Evolutionary conservation across 345 rosid species (phyloP).

Genomic region (Punica granatum): DNA sequence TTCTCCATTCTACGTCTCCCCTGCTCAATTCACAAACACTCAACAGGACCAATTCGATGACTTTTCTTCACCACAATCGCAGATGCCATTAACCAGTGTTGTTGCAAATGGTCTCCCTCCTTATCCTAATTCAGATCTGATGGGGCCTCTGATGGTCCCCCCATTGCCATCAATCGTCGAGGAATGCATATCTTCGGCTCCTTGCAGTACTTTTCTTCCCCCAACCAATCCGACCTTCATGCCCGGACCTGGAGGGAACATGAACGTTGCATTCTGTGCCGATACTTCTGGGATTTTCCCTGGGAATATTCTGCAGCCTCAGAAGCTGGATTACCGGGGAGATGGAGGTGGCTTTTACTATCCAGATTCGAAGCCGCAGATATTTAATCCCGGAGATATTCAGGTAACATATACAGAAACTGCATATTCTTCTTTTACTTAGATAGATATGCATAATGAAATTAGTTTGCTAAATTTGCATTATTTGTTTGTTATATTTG

Average conservation of each 20-base stretch:
- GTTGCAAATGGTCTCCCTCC: constrained; percentile 26
- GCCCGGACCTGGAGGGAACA: constrained; percentile 35
- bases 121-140: constrained; percentile 23
- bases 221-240: constrained; percentile 24
- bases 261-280: constrained; percentile 36
- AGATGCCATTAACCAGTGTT: constrained; percentile 23
- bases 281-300: constrained; percentile 39
- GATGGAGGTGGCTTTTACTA: constrained; percentile 60
- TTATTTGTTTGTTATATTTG: background rate
- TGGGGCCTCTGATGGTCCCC: constrained; percentile 23
- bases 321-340: constrained; percentile 51
- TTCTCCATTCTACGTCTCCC: constrained; percentile 47
- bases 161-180: constrained; percentile 38
- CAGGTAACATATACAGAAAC: constrained; percentile 54
- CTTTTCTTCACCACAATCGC: constrained; percentile 31
- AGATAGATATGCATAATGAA: no score
- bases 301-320: constrained; percentile 35
- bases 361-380: constrained; percentile 40
- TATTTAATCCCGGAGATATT: constrained; percentile 52
- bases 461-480: background rate
- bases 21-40: constrained; percentile 15
- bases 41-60: constrained; percentile 50
- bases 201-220: constrained; percentile 48
- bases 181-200: constrained; percentile 69
- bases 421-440: background rate